Base-by-base conservation (phyloP, 345 rosid genomes). In the Lepidium africanum region DNA sequence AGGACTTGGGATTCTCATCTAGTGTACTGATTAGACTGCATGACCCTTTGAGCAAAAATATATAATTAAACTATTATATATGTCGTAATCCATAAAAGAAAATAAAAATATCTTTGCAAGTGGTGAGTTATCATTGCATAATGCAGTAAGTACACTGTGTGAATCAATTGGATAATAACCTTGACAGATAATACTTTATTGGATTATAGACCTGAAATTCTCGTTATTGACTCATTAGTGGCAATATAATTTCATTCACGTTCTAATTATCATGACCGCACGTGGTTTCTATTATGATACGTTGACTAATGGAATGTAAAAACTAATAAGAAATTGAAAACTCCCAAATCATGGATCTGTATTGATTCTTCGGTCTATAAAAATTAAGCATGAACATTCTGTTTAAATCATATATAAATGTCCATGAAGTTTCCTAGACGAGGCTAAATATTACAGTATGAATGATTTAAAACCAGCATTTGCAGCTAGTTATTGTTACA, bases 171-270 rank as follows among this genome's bases (percentile, higher is more conserved):
- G 57, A 45, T 11, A 40, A 40, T 36, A 11, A 62, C 40, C 7
- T 14, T 43, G 11, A 33, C 23, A 54, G 16, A 53, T 37, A 14
- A n/a, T 63, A 46, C 36, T 14, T 55, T 9, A 38, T 17, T 63
- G 70, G 8, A 30, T 2, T 23, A 9, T 32, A 17, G 40, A 30
- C 17, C 30, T 5, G 38, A 72, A 65, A 30, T 57, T 47, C 25
- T 39, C 58, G 52, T 49, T 62, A 72, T 49, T 65, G 71, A 49
- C 47, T 65, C 38, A 50, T 57, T 16, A 65, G 53, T 48, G 32
- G 39, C 66, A 21, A 23, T 49, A 30, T 40, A 49, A 65, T 65
- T 58, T 0, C 38, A 33, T 50, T 65, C 72, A 65, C 71, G 61
- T 58, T 49, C 15, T 58, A 42, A 50, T 59, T 23, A 42, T 66